Conservation (phyloP, 371 early-diverging fungal genomes). For the Syncephalastrum sp. region DNA sequence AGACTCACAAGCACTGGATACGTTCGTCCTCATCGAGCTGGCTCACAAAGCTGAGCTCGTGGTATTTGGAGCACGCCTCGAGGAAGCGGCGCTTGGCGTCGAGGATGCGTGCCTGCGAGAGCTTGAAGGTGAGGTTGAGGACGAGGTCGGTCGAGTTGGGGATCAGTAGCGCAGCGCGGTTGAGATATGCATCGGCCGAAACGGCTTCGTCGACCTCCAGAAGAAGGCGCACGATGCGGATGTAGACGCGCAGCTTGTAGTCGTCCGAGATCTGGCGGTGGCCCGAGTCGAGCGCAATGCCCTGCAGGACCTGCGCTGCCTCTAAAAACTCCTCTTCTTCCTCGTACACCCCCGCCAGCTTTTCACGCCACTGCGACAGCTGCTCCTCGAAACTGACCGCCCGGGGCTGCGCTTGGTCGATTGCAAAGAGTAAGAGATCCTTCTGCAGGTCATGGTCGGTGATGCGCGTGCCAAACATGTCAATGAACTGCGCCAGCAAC, state of each 20-base stretch:
- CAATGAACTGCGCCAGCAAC: constrained; percentile 64
- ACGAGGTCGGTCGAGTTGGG: constrained; percentile 53
- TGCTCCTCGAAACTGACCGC: constrained; percentile 89
- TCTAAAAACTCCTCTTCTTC: constrained; percentile 76
- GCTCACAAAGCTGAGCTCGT: constrained; percentile 75
- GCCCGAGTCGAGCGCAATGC: constrained; percentile 84
- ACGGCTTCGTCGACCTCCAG: constrained; percentile 86
- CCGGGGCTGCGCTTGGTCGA: constrained; percentile 62
- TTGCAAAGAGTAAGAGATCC: constrained; percentile 52
- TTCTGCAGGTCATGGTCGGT: constrained; percentile 46
- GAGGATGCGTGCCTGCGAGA: constrained; percentile 83
- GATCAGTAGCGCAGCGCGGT: constrained; percentile 76
- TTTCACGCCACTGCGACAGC: constrained; percentile 74
- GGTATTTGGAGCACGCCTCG: constrained; percentile 84
- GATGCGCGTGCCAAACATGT: constrained; percentile 32
- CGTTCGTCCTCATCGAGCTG: constrained; percentile 68
- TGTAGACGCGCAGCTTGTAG: constrained; percentile 78
- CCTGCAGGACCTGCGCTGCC: constrained; percentile 79
- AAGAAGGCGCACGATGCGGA: constrained; percentile 80
- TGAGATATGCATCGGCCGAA: constrained; percentile 78
- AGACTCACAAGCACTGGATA: constrained; percentile 58
- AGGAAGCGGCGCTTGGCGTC: constrained; percentile 86
- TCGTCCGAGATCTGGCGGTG: constrained; percentile 81
- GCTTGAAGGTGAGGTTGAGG: constrained; percentile 59
- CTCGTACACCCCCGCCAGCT: constrained; percentile 73